Evolutionary conservation across 2,329 filamentous ascomycete genomes (phyloP), one percentile per base, ranked within the genome.

Genomic region (Trichoderma atroviride): DNA sequence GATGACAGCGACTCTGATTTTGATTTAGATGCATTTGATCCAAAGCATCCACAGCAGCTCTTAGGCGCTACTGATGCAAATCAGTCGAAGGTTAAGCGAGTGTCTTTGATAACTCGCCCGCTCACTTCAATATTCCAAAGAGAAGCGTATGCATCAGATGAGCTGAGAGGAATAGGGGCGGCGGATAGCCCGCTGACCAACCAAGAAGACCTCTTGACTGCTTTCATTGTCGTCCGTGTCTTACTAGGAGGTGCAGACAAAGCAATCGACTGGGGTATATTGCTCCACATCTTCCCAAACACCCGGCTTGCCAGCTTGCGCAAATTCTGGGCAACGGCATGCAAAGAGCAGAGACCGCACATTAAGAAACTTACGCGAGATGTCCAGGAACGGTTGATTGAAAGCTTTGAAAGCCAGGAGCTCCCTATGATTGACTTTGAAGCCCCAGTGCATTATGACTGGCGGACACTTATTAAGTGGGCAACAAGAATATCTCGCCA

Each of bases 391-490:
- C 83, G 82, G 9, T 92, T 92, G 73, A 79, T 93, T 6, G 79
- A 83, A 58, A 91, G 91, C 0, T 93, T 93, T 72, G 86, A 89
- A 72, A 83, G 82, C 1, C 85, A 85, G 10, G 84, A 90, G 71
- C 73, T 94, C 1, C 85, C 88, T 1, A 77, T 82, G 2, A 82
- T 94, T 24, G 82, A 93, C 76, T 92, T 87, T 72, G 84, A 91
- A 62, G 80, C 91, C 57, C 83, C 89, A 0, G 77, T 85, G 50
- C 83, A 85, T 1, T 93, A 92, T 70, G 89, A 94, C 75, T 94
- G 92, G 91, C 79, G 82, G 11, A 78, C 77, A 5, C 78, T 94
- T 6, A 85, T 94, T 58, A 82, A 85, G 43, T 95, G 92, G 92
- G 85, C 89, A 1, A 81, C 88, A 72, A 82, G 84, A 27, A 85